phyloP scores from a whole-genome alignment of 1,284 basidiomycete species.

The Neotropicomus parvogracilis region DNA sequence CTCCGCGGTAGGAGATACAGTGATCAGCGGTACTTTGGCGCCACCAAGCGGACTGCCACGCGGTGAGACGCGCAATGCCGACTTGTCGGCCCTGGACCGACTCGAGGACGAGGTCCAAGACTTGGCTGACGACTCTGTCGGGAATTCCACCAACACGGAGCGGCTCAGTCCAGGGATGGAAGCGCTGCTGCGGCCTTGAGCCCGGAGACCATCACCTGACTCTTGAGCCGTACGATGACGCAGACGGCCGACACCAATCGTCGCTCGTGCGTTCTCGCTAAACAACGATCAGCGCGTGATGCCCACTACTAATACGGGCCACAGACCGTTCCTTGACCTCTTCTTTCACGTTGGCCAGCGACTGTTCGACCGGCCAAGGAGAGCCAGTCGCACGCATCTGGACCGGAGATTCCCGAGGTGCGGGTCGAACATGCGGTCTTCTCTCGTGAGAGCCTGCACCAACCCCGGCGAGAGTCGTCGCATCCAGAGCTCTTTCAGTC shows the following conservation, averaged over 20 bases:
- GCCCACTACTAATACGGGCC: neutral
- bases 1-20: conserved; percentile 3
- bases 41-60: neutral
- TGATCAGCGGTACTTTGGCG: neutral
- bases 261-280: conserved; percentile 7
- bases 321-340: conserved; percentile 16
- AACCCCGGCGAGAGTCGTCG: neutral
- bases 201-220: neutral
- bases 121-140: neutral
- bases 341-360: neutral
- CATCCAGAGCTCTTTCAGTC: neutral
- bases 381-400: neutral
- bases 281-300: conserved; percentile 9
- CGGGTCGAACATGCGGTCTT: conserved; percentile 10
- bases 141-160: neutral
- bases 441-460: conserved; percentile 13
- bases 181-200: neutral
- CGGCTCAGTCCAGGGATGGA: neutral
- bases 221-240: neutral
- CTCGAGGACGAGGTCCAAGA: neutral
- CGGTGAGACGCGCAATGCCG: neutral
- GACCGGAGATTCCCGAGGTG: neutral
- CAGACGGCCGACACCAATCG: neutral
- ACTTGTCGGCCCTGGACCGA: neutral
- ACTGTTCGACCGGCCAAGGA: neutral